Conservation (phyloP, 139 green algal species). For the Haematococcus lacustris region DNA sequence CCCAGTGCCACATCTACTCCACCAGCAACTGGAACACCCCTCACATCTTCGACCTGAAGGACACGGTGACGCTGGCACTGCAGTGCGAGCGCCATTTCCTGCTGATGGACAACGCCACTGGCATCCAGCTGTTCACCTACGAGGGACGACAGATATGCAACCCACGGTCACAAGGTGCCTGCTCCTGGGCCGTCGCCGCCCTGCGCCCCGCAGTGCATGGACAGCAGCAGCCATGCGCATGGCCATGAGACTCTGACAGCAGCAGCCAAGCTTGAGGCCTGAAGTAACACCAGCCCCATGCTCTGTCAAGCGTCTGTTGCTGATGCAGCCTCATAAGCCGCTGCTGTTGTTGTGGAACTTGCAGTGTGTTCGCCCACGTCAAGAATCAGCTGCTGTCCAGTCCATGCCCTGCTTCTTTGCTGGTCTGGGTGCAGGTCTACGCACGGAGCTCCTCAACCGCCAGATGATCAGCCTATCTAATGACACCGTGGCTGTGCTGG, state of each 20-base stretch:
- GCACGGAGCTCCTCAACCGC: constrained; percentile 51
- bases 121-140: constrained; percentile 66
- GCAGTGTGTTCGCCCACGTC: too few species aligned
- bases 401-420: not conserved
- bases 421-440: constrained; percentile 23
- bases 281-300: too few species aligned
- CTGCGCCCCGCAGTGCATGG: too few species aligned
- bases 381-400: too few species aligned
- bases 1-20: constrained; percentile 65
- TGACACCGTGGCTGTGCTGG: constrained; percentile 63
- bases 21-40: constrained; percentile 59
- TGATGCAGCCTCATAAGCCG: too few species aligned
- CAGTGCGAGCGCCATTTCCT: constrained; percentile 46
- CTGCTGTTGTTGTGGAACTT: too few species aligned
- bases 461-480: constrained; percentile 54
- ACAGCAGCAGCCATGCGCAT: too few species aligned
- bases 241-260: too few species aligned
- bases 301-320: too few species aligned
- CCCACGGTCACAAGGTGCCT: constrained; percentile 56
- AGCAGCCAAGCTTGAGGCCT: too few species aligned
- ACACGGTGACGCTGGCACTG: constrained; percentile 49
- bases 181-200: too few species aligned
- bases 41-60: constrained; percentile 67
- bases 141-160: constrained; percentile 62
- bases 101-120: constrained; percentile 41